phyloP scores from a whole-genome alignment of 768 basidiomycete genomes.

The Mrakia gelida region DNA sequence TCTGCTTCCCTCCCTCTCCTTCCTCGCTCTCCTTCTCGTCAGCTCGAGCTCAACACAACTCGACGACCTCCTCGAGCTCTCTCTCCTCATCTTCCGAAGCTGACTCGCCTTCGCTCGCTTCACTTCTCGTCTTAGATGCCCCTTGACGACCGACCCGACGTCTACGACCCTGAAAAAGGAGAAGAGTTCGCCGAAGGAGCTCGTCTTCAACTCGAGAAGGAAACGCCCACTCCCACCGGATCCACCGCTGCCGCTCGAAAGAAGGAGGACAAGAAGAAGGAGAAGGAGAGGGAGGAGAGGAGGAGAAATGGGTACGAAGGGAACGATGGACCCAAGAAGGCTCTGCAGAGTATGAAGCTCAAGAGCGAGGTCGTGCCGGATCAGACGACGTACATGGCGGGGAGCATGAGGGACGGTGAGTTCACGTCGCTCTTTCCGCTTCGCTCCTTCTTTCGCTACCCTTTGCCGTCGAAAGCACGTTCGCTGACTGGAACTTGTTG shows the following conservation, averaged over 20 bases:
- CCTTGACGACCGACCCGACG: constrained; percentile 39
- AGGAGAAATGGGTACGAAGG: constrained; percentile 33
- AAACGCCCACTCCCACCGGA: constrained; percentile 37
- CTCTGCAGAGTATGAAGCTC: constrained; percentile 33
- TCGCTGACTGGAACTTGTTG: not conserved
- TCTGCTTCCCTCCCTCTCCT: not conserved
- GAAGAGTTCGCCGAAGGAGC: constrained; percentile 39
- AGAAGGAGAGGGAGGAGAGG: constrained; percentile 33
- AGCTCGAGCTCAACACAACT: not conserved
- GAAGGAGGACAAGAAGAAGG: constrained; percentile 33
- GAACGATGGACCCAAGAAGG: constrained; percentile 33
- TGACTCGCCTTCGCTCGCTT: not conserved
- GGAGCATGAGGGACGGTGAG: constrained; percentile 43
- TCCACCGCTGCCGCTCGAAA: constrained; percentile 15
- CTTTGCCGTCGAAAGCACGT: too few species aligned
- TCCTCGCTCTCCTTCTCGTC: not conserved
- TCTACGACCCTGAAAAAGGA: constrained; percentile 44
- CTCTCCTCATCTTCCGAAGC: not conserved
- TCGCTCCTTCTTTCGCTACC: not conserved
- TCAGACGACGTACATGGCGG: constrained; percentile 44
- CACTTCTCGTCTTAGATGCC: constrained; percentile 35
- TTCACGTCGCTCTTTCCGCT: not conserved
- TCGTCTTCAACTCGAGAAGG: constrained; percentile 35
- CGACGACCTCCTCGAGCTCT: not conserved
- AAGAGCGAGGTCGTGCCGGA: constrained; percentile 44